Base-by-base conservation (phyloP, 352 stramenopile species). In the Globisporangium takayamanum region DNA sequence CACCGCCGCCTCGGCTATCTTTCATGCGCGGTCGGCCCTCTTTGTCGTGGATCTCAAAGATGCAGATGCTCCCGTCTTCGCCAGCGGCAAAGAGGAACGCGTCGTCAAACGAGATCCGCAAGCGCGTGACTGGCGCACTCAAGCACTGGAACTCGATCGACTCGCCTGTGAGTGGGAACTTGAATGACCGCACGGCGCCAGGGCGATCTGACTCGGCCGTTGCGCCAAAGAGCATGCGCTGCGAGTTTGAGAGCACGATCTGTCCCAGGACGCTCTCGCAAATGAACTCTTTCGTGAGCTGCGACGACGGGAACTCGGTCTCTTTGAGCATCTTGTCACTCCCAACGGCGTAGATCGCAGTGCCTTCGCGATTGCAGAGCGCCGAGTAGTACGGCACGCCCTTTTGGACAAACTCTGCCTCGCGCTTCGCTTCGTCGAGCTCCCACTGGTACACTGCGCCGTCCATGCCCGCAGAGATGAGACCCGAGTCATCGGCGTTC, bases 401-500 rank as follows among this genome's bases (percentile, higher is more conserved):
- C 56, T 98, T 98, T 59, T 97, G 88, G 8, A 97, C 88, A 53
- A 96, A 96, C 60, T 97, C 90, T 33, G 84, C 89, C n/a, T 93
- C 76, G 30, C 94, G 78, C 62, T 96, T 97, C 50, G 78, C 86
- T 46, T 97, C 89, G 45, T 96, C 88, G 33, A 97, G 70, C 51
- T 97, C 81, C 94, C 94, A 98, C 50, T 93, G 76, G 63, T 98
- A 98, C 28, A 98, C 86, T 10, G 91, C 94, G 51, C 94, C 94
- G 64, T 98, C 94, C 67, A 95, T 78, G 15, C 94, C 92, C 14
- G 87, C 89, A 18, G 82, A 94, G 41, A 98, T 74, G 20, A 98
- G 63, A 8, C 73, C 80, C 48, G 76, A 82, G 74, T 97, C 92
- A 64, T 97, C 85, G 18, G 70, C 60, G 59, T 89, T 90, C 87